A percentile compares a stretch with the other conserved stretches of the same genome.
These are phyloP conservation scores for Phanerochaete sordida DNA, from an alignment of 768 basidiomycete species.

Conservation along the genomic window DNA sequence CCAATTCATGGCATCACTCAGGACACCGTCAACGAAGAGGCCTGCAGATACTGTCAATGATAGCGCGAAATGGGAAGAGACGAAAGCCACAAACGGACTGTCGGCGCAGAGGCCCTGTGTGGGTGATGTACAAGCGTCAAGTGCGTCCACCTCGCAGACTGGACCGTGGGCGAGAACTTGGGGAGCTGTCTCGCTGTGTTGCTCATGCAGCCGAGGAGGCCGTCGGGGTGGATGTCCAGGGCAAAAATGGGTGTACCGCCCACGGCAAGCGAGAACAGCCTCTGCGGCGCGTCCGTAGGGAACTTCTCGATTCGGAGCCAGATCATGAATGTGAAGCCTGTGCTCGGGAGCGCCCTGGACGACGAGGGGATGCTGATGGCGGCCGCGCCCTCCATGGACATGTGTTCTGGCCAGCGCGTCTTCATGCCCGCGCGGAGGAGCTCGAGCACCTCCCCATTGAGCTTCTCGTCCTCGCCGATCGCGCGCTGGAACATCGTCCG, in stretches of 20 bases:
- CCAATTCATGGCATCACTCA: constrained; percentile 61
- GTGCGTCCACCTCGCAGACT: constrained; percentile 69
- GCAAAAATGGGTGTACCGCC: constrained; percentile 34
- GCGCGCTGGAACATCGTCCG: constrained; percentile 58
- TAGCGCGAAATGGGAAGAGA: neutral
- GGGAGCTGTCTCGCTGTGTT: constrained; percentile 35
- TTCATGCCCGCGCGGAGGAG: constrained; percentile 68
- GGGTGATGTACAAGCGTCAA: constrained; percentile 65
- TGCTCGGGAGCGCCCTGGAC: constrained; percentile 49
- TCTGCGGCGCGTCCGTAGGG: constrained; percentile 27
- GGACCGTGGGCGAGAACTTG: constrained; percentile 43
- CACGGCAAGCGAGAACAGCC: constrained; percentile 34
- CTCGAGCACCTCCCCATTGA: constrained; percentile 67
- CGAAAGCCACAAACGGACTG: constrained; percentile 43
- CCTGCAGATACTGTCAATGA: constrained; percentile 37
- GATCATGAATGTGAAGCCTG: constrained; percentile 71
- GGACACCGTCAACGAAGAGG: constrained; percentile 69
- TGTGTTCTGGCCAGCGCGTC: constrained; percentile 75
- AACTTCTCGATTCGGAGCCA: constrained; percentile 49
- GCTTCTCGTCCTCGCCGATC: constrained; percentile 42
- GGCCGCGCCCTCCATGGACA: constrained; percentile 60
- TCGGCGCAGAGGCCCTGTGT: constrained; percentile 48
- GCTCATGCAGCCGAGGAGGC: constrained; percentile 49
- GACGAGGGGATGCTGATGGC: constrained; percentile 46
- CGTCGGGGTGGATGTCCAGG: constrained; percentile 50